A percentile compares a stretch with the other conserved stretches of the same genome.
These are phyloP conservation scores for Ophidiomyces ophidiicola DNA, from an alignment of 2,329 filamentous ascomycete genomes.

Conservation along the genomic window DNA sequence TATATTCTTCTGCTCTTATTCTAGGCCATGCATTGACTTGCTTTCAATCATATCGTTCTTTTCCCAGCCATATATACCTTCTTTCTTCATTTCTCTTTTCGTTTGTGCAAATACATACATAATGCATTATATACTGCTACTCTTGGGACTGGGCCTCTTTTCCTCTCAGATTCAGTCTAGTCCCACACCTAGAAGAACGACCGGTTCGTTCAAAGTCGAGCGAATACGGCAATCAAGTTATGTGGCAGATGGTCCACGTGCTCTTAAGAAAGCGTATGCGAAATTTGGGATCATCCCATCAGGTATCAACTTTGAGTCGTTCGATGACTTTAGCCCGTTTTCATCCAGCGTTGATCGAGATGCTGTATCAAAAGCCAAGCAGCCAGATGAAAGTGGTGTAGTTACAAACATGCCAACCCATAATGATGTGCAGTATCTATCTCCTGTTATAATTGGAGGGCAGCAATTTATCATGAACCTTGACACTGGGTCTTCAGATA, in stretches of 20 bases:
- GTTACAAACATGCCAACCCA: slow-evolving; percentile 54
- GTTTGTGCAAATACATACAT: neutral
- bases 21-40: slow-evolving; percentile 2
- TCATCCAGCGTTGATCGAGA: slow-evolving; percentile 17
- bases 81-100: neutral
- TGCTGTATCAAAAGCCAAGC: slow-evolving; percentile 19
- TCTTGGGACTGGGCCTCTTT: slow-evolving; percentile 22
- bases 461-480: slow-evolving; percentile 59
- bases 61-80: too few species aligned
- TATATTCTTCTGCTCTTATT: slow-evolving; percentile 2
- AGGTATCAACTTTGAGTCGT: slow-evolving; percentile 29
- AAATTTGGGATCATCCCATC: slow-evolving; percentile 51
- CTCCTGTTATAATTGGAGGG: slow-evolving; percentile 56
- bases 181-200: slow-evolving; percentile 22
- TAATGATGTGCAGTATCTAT: slow-evolving; percentile 58
- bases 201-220: slow-evolving; percentile 49
- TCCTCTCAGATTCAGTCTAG: slow-evolving; percentile 18
- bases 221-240: slow-evolving; percentile 46
- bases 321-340: slow-evolving; percentile 26
- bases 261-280: slow-evolving; percentile 53
- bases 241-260: slow-evolving; percentile 46
- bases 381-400: slow-evolving; percentile 36
- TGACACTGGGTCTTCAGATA: slow-evolving; percentile 63
- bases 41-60: slow-evolving; percentile 9
- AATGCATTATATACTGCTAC: slow-evolving; percentile 15